Evolutionary conservation across 805 yeast species (phyloP), one percentile per base, ranked within the genome.

Genomic region (Ogataea ramenticola): DNA sequence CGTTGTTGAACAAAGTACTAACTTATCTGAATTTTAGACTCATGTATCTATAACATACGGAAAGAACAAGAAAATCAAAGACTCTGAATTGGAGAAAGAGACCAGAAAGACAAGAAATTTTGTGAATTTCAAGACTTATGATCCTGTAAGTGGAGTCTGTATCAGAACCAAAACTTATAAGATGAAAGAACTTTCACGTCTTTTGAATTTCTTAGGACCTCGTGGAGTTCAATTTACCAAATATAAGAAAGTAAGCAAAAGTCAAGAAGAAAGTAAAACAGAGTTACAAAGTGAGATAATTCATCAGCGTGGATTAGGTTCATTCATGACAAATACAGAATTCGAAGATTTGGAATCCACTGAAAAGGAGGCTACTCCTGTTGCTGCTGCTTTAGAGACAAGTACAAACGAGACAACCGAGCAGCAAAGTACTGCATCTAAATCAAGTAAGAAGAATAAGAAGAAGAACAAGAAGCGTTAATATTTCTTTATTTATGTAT

Each of bases 131-230:
- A 86, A 83, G 57, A 72, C 84, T 0, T 80, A 64, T 52, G 88
- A 86, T 56, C 74, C 89, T 2, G 71, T 65, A 16, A 67, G 78
- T 16, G 90, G 90, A 8, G 70, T 79, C 35, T 72, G 80, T 47
- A 74, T 80, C 60, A 72, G 70, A 47, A 77, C 71, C 57, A 70
- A 67, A 46, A 79, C 91, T 1, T 65, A 67, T 49, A 81, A 82
- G 50, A 64, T 72, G 40, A 86, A 87, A 58, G 95, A 88, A 60
- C 74, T 89, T 38, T 79, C 86, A 21, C 74, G 90, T 51, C 57
- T 88, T 20, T 65, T 86, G 58, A 75, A 86, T 40, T 83, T 86
- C 7, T 56, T 88, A 40, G 95, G 95, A 0, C 89, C 89, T 5
- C 66, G 71, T 43, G 82, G 65, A 15, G 52, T 80, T 41, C 66